Evolutionary conservation across 1,284 basidiomycete species (phyloP), one percentile per base, ranked within the genome.

Genomic region (Crepidotus sp.): DNA sequence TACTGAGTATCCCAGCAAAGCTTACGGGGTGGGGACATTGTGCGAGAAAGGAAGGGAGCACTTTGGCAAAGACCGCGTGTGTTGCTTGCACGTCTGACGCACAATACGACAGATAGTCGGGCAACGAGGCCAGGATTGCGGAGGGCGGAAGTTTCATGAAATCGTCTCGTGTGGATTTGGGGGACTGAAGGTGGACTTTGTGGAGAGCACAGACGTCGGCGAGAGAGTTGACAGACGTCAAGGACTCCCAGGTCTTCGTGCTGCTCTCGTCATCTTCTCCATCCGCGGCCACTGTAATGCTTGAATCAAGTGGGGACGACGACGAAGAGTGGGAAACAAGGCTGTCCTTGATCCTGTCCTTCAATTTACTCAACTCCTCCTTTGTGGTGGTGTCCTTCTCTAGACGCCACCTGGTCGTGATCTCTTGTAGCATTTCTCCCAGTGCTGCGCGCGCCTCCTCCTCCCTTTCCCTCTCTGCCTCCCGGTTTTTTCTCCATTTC

Each of bases 11-110:
- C 7, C 96, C 95, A 0, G 93, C 86, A 57, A 96, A 94, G 2
- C 90, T 89, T 1, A 90, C 93, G 0, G 95, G 95, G 62, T 88
- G 91, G 0, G 94, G 93, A 60, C 95, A 99, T 1, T 80, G 79
- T 15, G 70, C 59, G 30, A 91, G 70, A 60, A 96, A 99, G 0
- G 80, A 73, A 0, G 94, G 91, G n/a, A 97, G 75, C 6, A 88
- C 84, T 48, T 79, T 76, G 17, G 70, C 57, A 61, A 82, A 96
- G 7, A 98, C 90, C 10, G 77, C 70, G 55, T 94, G 86, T 0
- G 96, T 98, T 36, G 85, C 79, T 18, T 68, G 64, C 13, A 97
- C 93, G 61, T 98, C 96, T 6, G 66, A 71, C 0, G 86, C 83
- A 56, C 94, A 98, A 62, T 98, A 99, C 17, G 68, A 68, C n/a